These are phyloP conservation scores for Malassezia brasiliensis DNA, from an alignment of 1,284 basidiomycete species.

Conservation along the genomic window DNA sequence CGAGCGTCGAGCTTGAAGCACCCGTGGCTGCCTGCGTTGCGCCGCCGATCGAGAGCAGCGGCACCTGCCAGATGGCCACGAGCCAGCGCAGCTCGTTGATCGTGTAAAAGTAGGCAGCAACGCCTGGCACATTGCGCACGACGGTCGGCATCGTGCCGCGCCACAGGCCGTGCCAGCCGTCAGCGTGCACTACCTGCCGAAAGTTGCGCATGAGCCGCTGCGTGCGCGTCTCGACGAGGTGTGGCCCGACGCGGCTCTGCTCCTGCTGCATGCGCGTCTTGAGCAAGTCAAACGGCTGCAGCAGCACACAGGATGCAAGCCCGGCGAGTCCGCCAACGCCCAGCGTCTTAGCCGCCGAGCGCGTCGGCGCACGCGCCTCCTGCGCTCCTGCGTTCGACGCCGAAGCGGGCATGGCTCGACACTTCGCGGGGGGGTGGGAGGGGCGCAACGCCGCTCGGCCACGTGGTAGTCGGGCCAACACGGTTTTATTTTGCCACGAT, in stretches of 20 bases:
- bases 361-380: neutral
- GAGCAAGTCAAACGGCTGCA: constrained; percentile 46
- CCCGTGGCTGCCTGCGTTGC: constrained; percentile 80
- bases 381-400: neutral
- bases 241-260: neutral
- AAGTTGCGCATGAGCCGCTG: constrained; percentile 11
- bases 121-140: constrained; percentile 43
- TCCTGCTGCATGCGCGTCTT: constrained; percentile 45
- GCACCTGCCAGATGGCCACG: constrained; percentile 28
- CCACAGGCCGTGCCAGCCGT: constrained; percentile 38
- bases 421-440: no score
- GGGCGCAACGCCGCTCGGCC: neutral
- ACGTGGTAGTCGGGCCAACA: neutral
- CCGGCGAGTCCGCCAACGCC: constrained; percentile 40
- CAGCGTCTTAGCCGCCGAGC: constrained; percentile 23
- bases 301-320: constrained; percentile 38
- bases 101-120: constrained; percentile 46
- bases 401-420: neutral
- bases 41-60: constrained; percentile 56
- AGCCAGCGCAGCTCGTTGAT: constrained; percentile 34
- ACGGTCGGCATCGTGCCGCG: constrained; percentile 43
- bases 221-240: neutral
- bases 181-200: constrained; percentile 10
- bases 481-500: constrained; percentile 5
- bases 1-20: constrained; percentile 47